Base-by-base conservation (phyloP, 768 basidiomycete species). In the Russula compacta region DNA sequence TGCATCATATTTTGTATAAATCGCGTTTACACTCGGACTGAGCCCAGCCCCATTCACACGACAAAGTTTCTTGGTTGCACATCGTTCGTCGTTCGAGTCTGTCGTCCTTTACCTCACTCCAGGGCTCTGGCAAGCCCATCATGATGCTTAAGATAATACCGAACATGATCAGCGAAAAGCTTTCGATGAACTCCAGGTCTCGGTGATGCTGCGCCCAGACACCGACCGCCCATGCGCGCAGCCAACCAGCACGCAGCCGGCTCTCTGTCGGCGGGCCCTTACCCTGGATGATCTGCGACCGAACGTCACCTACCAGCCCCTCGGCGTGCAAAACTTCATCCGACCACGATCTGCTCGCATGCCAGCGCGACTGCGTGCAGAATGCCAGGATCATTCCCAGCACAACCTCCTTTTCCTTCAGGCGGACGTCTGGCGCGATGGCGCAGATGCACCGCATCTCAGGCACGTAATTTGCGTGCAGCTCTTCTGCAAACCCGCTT, bases 121-220 rank as follows among this genome's bases (percentile, higher is more conserved):
- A 29, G 1, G 24, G 24, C 44, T 19, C 29, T 15, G 6, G 29
- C 15, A 42, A 42, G n/a, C 12, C 29, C 39, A 19, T 39, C 52
- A 24, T 32, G 47, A 35, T 12, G 35, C 33, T 53, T 55, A n/a
- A 53, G 24, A 35, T 24, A 38, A 17, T 33, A 1, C 52, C 46
- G 5, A 64, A 51, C 24, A 39, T 51, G n/a, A 58, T 15, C 5
- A 58, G 42, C 2, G 53, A 50, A 24, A 61, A 64, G 21, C 52
- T 51, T 10, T 58, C 38, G 2, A 58, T 58, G 21, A 29, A 60
- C 7, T 53, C 52, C 32, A 43, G 35, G 9, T 60, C 39, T 36
- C 66, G 67, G 58, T 76, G 74, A 46, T 74, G 67, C 29, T 78
- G 74, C 60, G 40, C 53, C 53, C 53, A 53, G 24, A 29, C 24